Evolutionary conservation across 148 eudicot species (phyloP).

Genomic region (Rhododendron molle): DNA sequence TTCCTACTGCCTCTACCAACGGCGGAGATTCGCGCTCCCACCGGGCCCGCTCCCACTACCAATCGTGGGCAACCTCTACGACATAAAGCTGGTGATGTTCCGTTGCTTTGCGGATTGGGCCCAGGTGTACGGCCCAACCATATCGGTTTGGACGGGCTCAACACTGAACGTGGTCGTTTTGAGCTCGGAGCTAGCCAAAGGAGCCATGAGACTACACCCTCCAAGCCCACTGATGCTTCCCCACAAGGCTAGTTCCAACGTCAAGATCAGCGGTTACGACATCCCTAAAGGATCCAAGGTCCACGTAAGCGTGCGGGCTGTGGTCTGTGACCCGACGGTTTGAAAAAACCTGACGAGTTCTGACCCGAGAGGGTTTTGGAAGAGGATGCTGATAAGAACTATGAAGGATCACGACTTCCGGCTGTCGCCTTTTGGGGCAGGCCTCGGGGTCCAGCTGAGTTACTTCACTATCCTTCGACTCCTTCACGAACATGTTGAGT

Average conservation of each 20-base stretch:
- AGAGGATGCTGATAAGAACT: too few relatives aligned
- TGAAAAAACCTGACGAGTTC: conserved; percentile 58
- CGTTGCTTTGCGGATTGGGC: conserved; percentile 75
- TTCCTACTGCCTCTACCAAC: too few relatives aligned
- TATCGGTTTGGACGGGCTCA: conserved; percentile 60
- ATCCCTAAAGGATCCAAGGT: conserved; percentile 69
- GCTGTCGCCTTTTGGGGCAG: too few relatives aligned
- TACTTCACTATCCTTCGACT: too few relatives aligned
- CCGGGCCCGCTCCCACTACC: too few relatives aligned
- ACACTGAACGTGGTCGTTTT: conserved; percentile 59
- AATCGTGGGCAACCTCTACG: conserved; percentile 13
- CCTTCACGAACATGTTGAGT: too few relatives aligned
- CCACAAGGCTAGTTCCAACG: conserved; percentile 60
- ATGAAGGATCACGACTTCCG: too few relatives aligned
- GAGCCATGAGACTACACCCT: conserved; percentile 72
- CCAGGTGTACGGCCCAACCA: conserved; percentile 60
- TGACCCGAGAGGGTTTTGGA: conserved; percentile 55
- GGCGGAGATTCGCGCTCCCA: too few relatives aligned
- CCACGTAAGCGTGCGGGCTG: conserved; percentile 75
- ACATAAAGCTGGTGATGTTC: conserved; percentile 59
- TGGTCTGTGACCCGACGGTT: conserved; percentile 66
- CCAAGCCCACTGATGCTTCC: conserved; percentile 88
- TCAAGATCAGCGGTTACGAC: conserved; percentile 77
- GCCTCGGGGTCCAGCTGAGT: too few relatives aligned
- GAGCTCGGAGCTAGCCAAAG: conserved; percentile 54